Conservation (phyloP, 2,329 filamentous ascomycete species). For the Pseudogymnoascus sp. region DNA sequence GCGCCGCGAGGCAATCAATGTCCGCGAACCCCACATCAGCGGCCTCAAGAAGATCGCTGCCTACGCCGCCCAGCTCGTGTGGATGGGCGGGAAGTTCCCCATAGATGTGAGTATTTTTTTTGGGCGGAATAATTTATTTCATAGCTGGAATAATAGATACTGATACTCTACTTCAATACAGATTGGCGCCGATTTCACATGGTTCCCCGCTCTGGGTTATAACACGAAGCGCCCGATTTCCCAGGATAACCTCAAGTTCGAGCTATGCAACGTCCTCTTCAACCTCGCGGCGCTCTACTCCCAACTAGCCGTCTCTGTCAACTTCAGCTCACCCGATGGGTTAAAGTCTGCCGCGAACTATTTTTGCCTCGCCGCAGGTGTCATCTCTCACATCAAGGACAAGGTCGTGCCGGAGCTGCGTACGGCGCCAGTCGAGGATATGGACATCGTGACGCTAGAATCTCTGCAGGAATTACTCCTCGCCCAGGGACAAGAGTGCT, state of each 20-base stretch:
- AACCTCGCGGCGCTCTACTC: constrained; percentile 92
- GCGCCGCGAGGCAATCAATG: constrained; percentile 77
- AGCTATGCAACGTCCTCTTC: constrained; percentile 86
- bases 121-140: background rate
- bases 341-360: constrained; percentile 84
- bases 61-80: constrained; percentile 87
- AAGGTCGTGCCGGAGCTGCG: constrained; percentile 75
- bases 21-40: constrained; percentile 77
- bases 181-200: constrained; percentile 92
- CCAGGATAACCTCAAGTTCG: constrained; percentile 63
- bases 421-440: constrained; percentile 81
- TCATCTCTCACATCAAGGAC: constrained; percentile 68
- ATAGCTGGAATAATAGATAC: background rate
- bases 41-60: constrained; percentile 81
- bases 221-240: constrained; percentile 66
- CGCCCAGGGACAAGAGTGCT: constrained; percentile 92
- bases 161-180: constrained; percentile 29
- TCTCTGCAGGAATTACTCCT: constrained; percentile 76
- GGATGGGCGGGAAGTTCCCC: constrained; percentile 91
- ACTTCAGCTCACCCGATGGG: constrained; percentile 69
- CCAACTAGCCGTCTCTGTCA: constrained; percentile 75
- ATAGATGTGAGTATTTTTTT: constrained; percentile 59
- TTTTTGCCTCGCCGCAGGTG: constrained; percentile 79
- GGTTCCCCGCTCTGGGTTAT: constrained; percentile 91
- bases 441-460: constrained; percentile 82